These are phyloP conservation scores for Jamesozyma piceae DNA, from an alignment of 805 yeast species.

Conservation along the genomic window DNA sequence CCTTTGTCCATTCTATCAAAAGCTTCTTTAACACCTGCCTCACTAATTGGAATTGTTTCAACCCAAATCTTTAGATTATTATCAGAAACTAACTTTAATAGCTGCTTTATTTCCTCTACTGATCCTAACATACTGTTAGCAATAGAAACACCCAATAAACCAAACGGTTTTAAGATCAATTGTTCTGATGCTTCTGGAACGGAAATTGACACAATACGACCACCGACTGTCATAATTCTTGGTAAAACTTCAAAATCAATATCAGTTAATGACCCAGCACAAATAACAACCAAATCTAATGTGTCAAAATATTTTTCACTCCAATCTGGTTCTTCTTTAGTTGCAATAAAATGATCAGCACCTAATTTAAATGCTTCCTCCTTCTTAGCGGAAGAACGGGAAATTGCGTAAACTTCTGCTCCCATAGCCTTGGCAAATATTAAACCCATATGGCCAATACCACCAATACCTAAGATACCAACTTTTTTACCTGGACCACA, in stretches of 20 bases:
- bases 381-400: constrained; percentile 42
- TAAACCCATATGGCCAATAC: constrained; percentile 49
- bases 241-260: constrained; percentile 32
- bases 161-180: constrained; percentile 12
- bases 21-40: constrained; percentile 35
- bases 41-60: constrained; percentile 42
- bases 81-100: constrained; percentile 42
- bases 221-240: constrained; percentile 24
- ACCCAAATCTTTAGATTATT: constrained; percentile 42
- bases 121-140: constrained; percentile 36
- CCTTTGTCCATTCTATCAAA: constrained; percentile 42
- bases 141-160: constrained; percentile 21
- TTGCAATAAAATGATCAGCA: constrained; percentile 47
- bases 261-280: constrained; percentile 37
- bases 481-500: constrained; percentile 43
- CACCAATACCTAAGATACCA: constrained; percentile 49
- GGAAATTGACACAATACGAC: constrained; percentile 30
- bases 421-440: constrained; percentile 52
- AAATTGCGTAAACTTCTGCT: constrained; percentile 49
- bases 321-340: constrained; percentile 42
- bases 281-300: constrained; percentile 41
- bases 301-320: constrained; percentile 24
- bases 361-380: constrained; percentile 44
- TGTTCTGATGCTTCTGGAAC: constrained; percentile 14
- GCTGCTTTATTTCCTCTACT: constrained; percentile 37